Conservation (phyloP, 768 basidiomycete species). For the Dendrothele bispora region DNA sequence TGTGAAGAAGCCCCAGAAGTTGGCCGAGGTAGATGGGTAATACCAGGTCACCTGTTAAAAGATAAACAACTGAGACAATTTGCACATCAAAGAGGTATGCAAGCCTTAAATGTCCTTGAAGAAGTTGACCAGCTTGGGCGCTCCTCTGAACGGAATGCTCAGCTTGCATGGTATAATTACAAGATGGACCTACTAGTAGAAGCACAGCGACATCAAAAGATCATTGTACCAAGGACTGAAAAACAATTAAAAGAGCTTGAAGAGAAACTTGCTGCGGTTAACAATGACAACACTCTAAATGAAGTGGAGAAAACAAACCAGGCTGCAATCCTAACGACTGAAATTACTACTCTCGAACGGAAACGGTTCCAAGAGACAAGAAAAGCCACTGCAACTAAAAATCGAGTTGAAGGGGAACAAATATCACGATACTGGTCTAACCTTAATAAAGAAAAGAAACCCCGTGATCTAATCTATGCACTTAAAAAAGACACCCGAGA, state of each 20-base stretch:
- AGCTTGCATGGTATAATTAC: conserved; percentile 3
- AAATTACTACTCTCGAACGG: conserved; percentile 3
- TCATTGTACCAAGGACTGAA: conserved; percentile 3
- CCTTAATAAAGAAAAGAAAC: conserved; percentile 5
- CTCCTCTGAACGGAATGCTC: conserved; percentile 4
- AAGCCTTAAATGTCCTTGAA: conserved; percentile 1
- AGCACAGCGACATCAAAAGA: conserved; percentile 10
- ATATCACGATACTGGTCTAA: conserved; percentile 20
- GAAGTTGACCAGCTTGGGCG: neutral
- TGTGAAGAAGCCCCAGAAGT: conserved; percentile 20
- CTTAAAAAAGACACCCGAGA: no score
- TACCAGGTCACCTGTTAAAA: conserved; percentile 20
- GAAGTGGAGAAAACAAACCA: neutral
- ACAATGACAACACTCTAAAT: neutral
- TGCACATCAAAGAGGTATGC: neutral
- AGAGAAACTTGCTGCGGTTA: neutral
- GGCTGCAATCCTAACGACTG: conserved; percentile 3
- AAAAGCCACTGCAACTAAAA: conserved; percentile 7
- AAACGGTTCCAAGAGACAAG: neutral
- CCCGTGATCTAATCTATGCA: conserved; percentile 16
- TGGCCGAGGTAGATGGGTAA: conserved; percentile 31
- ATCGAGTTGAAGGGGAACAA: conserved; percentile 12
- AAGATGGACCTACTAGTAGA: conserved; percentile 4
- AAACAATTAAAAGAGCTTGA: conserved; percentile 4
- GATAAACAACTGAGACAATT: conserved; percentile 16